Percentiles rank a stretch among this genome's conserved stretches.
phyloP scores from a whole-genome alignment of 345 rosid genomes.

The Salix caprea region DNA sequence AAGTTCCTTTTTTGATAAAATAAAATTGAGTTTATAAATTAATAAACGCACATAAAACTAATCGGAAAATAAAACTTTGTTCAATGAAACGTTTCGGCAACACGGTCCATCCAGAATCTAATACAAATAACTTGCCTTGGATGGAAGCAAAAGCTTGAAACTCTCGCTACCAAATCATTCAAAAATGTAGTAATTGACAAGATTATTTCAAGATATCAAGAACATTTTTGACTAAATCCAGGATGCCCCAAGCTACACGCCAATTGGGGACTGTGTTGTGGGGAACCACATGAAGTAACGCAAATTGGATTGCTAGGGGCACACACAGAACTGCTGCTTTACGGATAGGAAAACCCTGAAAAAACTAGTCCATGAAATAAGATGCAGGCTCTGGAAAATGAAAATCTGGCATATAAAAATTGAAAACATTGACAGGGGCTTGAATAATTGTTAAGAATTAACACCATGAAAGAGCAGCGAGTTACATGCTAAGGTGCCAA shows the following conservation, averaged over 20 bases:
- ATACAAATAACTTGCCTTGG: no score
- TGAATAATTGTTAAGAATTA: background rate
- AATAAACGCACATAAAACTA: no score
- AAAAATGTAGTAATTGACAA: background rate
- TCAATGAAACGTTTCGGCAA: no score
- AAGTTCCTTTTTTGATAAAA: no score
- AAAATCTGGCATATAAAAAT: background rate
- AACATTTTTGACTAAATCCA: background rate
- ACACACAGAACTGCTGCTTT: background rate
- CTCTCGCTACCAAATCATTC: background rate
- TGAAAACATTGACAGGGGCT: background rate
- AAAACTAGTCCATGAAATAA: background rate
- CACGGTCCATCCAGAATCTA: no score
- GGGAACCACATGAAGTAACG: background rate
- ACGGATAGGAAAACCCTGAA: background rate
- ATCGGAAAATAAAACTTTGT: no score
- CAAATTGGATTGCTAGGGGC: background rate
- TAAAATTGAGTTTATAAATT: no score
- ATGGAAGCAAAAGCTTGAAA: background rate
- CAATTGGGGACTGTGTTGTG: background rate
- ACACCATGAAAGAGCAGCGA: background rate
- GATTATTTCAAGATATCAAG: background rate
- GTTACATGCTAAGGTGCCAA: background rate
- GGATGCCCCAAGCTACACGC: background rate
- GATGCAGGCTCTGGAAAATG: background rate